Conservation (phyloP, 2,329 filamentous ascomycete genomes). For the Trichophyton rubrum region DNA sequence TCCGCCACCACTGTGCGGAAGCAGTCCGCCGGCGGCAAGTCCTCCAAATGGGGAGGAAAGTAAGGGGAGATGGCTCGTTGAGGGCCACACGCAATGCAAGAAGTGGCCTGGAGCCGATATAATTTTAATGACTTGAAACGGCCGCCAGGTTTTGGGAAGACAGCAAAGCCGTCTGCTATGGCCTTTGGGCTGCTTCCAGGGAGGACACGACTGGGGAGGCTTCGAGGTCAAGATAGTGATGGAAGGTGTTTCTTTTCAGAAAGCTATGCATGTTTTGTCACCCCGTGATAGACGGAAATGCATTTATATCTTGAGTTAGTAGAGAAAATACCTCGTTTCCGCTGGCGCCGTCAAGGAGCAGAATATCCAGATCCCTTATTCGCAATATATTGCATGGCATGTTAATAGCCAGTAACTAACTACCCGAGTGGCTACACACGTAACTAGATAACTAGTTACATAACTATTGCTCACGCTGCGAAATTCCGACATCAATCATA, state of each 20-base stretch:
- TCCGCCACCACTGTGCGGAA: conserved; percentile 29
- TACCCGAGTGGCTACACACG: too few relatives aligned
- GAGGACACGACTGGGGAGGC: not conserved
- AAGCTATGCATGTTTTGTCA: not conserved
- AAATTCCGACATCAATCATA: too few relatives aligned
- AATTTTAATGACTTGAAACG: not conserved
- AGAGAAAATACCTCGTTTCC: not conserved
- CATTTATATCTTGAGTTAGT: not conserved
- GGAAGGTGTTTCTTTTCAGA: not conserved
- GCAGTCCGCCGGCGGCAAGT: conserved; percentile 23
- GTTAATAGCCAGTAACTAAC: too few relatives aligned
- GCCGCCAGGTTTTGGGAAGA: not conserved
- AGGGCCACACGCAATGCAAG: not conserved
- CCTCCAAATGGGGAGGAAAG: not conserved
- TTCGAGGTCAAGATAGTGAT: not conserved
- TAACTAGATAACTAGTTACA: too few relatives aligned
- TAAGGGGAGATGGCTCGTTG: conserved; percentile 2
- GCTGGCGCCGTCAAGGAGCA: too few relatives aligned
- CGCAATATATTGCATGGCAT: too few relatives aligned
- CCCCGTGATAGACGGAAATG: not conserved
- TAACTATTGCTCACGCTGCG: too few relatives aligned
- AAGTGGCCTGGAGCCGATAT: not conserved
- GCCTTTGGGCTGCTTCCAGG: not conserved
- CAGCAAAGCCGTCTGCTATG: not conserved
- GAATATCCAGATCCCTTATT: too few relatives aligned